Evolutionary conservation across 2,329 filamentous ascomycete species (phyloP).

Genomic region (Cucurbitaria berberidis): DNA sequence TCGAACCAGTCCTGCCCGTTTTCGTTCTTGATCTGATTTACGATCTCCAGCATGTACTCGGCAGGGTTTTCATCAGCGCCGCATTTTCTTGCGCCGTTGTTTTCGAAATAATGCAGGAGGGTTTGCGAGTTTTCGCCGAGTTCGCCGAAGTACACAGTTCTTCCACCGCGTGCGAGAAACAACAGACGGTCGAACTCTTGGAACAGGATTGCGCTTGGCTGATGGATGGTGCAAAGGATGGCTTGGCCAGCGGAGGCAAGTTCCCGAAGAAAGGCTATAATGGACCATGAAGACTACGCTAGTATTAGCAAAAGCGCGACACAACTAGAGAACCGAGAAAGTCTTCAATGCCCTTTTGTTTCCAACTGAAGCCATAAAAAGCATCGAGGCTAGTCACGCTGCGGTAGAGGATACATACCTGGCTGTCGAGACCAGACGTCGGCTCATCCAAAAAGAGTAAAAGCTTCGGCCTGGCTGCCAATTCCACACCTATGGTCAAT

Average conservation of each 20-base stretch:
- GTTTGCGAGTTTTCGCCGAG: slow-evolving; percentile 52
- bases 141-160: slow-evolving; percentile 57
- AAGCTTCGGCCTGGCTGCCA: slow-evolving; percentile 70
- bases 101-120: slow-evolving; percentile 63
- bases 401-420: slow-evolving; percentile 15
- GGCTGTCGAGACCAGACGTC: slow-evolving; percentile 66
- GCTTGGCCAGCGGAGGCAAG: slow-evolving; percentile 59
- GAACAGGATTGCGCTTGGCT: slow-evolving; percentile 54
- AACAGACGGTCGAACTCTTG: slow-evolving; percentile 54
- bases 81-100: slow-evolving; percentile 67
- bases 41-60: slow-evolving; percentile 73
- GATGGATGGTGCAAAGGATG: slow-evolving; percentile 57
- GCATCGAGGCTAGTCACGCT: background rate
- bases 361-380: background rate
- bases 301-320: slow-evolving; percentile 7
- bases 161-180: slow-evolving; percentile 52
- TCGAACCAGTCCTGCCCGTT: slow-evolving; percentile 49
- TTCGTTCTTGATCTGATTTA: slow-evolving; percentile 42
- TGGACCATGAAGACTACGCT: slow-evolving; percentile 63
- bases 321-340: background rate
- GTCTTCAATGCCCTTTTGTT: background rate
- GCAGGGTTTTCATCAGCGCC: slow-evolving; percentile 71
- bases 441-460: slow-evolving; percentile 68
- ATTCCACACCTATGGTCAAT: slow-evolving; percentile 74
- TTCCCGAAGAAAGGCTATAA: slow-evolving; percentile 66